phyloP scores from a whole-genome alignment of 345 rosid species.

The Erysimum cheiranthoides region DNA sequence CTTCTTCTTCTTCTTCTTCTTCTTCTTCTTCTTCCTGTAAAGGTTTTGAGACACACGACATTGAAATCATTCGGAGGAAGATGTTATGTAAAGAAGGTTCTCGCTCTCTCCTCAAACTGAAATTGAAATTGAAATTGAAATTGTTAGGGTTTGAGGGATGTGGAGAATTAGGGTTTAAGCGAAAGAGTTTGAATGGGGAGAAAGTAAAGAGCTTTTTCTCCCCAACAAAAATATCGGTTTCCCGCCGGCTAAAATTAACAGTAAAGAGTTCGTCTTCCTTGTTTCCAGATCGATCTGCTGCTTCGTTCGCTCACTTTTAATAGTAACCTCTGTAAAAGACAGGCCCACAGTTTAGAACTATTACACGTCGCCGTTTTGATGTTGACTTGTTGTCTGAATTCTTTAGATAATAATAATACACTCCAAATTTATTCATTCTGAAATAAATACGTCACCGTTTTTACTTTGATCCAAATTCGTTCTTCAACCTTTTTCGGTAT shows the following conservation, averaged over 20 bases:
- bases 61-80: constrained; percentile 32
- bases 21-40: constrained; percentile 29
- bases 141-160: not conserved
- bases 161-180: constrained; percentile 49
- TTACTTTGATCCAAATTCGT: not conserved
- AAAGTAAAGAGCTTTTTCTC: constrained; percentile 18
- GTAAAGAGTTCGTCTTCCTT: not conserved
- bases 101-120: not conserved
- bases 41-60: constrained; percentile 40
- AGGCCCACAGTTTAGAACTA: not conserved
- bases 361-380: not conserved
- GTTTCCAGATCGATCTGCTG: constrained; percentile 39
- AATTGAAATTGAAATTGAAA: not conserved
- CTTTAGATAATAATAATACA: no score
- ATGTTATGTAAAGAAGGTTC: not conserved
- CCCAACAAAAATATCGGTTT: constrained; percentile 53
- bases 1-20: constrained; percentile 32
- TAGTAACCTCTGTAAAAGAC: not conserved
- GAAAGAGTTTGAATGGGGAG: constrained; percentile 39
- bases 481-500: not conserved
- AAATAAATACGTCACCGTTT: constrained; percentile 4
- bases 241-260: constrained; percentile 55
- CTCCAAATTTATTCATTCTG: no score
- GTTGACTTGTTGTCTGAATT: no score
- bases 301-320: not conserved